These are phyloP conservation scores for Talaromyces funiculosus DNA, from an alignment of 2,329 filamentous ascomycete genomes.

Conservation along the genomic window DNA sequence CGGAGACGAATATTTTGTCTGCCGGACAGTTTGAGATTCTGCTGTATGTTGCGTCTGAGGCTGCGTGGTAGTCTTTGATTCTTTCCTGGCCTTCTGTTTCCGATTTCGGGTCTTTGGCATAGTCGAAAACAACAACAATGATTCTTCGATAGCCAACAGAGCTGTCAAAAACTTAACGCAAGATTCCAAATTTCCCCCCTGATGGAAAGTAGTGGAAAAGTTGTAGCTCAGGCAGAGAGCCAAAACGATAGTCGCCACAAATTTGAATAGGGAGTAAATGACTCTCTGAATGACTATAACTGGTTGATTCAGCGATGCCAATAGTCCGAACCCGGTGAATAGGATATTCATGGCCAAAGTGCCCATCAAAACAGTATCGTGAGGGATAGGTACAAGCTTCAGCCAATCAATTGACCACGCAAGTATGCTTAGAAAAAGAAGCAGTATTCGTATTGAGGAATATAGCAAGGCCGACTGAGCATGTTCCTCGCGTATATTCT, in stretches of 20 bases:
- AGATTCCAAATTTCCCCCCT: slow-evolving; percentile 32
- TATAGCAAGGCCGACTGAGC: not conserved
- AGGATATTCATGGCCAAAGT: slow-evolving; percentile 7
- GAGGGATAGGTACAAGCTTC: not conserved
- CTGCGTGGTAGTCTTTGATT: not conserved
- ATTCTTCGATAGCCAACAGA: slow-evolving; percentile 37
- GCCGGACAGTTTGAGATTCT: not conserved
- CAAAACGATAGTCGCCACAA: slow-evolving; percentile 10
- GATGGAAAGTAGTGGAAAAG: slow-evolving; percentile 16
- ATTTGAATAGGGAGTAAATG: slow-evolving; percentile 9
- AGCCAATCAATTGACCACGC: slow-evolving; percentile 9
- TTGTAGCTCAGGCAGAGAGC: slow-evolving; percentile 7
- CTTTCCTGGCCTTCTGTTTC: not conserved
- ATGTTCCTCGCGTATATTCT: not conserved
- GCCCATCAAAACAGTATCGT: slow-evolving; percentile 7
- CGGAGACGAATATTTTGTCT: not conserved
- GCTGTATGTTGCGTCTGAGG: not conserved
- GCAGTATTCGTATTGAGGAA: not conserved
- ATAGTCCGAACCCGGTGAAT: slow-evolving; percentile 9
- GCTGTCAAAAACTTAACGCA: slow-evolving; percentile 35
- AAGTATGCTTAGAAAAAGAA: slow-evolving; percentile 5
- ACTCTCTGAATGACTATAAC: not conserved
- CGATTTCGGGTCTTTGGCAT: slow-evolving; percentile 16
- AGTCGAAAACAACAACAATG: slow-evolving; percentile 21
- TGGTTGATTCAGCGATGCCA: slow-evolving; percentile 6